A percentile compares a stretch with the other conserved stretches of the same genome.
phyloP scores from a whole-genome alignment of 495 filamentous ascomycete species.

The Glarea lozoyensis region DNA sequence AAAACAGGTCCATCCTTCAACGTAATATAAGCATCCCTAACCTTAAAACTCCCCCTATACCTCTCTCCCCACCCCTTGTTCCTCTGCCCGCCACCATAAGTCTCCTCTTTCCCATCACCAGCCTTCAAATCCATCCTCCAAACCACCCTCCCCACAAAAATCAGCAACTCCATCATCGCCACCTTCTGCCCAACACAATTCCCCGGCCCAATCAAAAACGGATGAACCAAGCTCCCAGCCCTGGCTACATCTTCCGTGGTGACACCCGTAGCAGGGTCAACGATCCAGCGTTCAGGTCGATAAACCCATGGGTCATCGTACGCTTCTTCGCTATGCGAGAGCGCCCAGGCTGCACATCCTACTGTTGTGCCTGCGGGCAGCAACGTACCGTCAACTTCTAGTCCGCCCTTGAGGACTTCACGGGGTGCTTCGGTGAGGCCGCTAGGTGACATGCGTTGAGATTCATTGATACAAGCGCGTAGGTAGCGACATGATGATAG shows the following conservation, averaged over 20 bases:
- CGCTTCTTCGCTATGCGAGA: slow-evolving; percentile 26
- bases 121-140: background rate
- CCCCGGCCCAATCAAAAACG: background rate
- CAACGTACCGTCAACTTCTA: slow-evolving; percentile 16
- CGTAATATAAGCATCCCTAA: background rate
- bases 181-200: background rate
- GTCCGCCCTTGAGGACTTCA: slow-evolving; percentile 50
- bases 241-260: slow-evolving; percentile 63
- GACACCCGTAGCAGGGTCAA: slow-evolving; percentile 40
- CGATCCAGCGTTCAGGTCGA: slow-evolving; percentile 32
- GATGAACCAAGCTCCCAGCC: slow-evolving; percentile 22
- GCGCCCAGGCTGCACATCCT: slow-evolving; percentile 41
- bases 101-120: background rate
- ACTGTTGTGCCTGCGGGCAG: slow-evolving; percentile 30
- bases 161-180: background rate
- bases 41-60: background rate
- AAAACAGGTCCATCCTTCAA: background rate
- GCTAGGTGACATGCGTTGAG: slow-evolving; percentile 58
- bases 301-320: slow-evolving; percentile 40
- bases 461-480: slow-evolving; percentile 56
- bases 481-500: slow-evolving; percentile 33
- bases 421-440: slow-evolving; percentile 51
- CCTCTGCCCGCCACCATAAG: background rate
- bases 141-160: background rate
- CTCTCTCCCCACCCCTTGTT: background rate